Base-by-base conservation (phyloP, 2,329 filamentous ascomycete genomes). In the Claviceps quebecensis region DNA sequence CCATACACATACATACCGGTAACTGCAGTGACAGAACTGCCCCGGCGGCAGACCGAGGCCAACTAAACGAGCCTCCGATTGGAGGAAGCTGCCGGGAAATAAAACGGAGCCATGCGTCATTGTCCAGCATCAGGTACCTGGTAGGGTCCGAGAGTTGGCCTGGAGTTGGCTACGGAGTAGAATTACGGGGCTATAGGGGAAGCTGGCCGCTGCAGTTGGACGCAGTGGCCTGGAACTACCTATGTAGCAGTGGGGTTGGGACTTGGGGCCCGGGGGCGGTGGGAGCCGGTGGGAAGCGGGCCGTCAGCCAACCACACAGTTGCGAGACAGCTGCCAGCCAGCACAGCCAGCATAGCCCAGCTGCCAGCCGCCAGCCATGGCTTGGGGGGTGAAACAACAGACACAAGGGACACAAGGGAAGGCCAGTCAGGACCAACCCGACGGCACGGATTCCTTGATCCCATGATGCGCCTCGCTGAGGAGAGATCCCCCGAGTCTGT, bases 401-500 rank as follows among this genome's bases (percentile, higher is more conserved):
- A 29, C 26, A 29, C 26, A 29, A 29, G 26, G 26, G 26, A 29
- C 26, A 29, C 26, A 29, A 29, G 26, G 26, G 6, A 29, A 29
- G 26, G 26, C 26, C 26, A 29, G 26, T 29, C 26, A 29, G 6
- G 26, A 11, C 43, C 43, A 45, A 29, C 6, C 26, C n/a, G 43
- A 29, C 43, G n/a, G 37, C 29, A 16, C 17, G 23, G 36, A 36
- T 23, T 41, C 43, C 23, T 22, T 5, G 13, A 19, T 16, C 13
- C 50, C 47, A 45, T 45, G 39, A 49, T 22, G 39, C 16, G 19
- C 29, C 38, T 45, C 49, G 39, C 41, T 36, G 46, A 36, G 50
- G 29, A 4, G 38, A 43, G n/a, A 49, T 50, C 51, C 47, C 51
- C 51, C 39, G 47, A 49, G 37, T 34, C 43, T 22, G 5, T n/a